Conservation (phyloP, 140 eudicot species). For the Flaveria floridana region DNA sequence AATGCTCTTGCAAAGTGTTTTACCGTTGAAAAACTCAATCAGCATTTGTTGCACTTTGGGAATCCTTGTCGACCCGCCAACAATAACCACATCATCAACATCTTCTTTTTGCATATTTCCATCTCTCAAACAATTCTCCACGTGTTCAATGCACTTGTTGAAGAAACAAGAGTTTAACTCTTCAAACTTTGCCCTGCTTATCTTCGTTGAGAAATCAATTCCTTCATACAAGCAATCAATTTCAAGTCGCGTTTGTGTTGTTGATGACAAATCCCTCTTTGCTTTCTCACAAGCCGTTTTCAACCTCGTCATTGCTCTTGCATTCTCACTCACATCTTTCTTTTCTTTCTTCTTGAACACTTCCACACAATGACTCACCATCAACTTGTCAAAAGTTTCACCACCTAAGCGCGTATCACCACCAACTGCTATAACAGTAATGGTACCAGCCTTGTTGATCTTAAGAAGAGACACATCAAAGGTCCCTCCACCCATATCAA, state of each 20-base stretch:
- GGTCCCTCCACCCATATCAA: slow-evolving; percentile 36
- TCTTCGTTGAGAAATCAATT: slow-evolving; percentile 1
- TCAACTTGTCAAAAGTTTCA: slow-evolving; percentile 22
- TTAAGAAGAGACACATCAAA: slow-evolving; percentile 35
- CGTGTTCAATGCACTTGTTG: slow-evolving; percentile 22
- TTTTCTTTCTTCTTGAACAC: slow-evolving; percentile 21
- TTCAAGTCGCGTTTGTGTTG: slow-evolving; percentile 13
- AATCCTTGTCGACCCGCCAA: slow-evolving; percentile 31
- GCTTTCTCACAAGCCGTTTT: slow-evolving; percentile 27
- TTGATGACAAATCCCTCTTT: slow-evolving; percentile 31
- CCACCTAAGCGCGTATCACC: slow-evolving; percentile 36
- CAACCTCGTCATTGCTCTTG: slow-evolving; percentile 26
- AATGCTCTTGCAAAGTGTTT: slow-evolving; percentile 32
- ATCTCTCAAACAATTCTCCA: slow-evolving; percentile 23
- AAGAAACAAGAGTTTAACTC: slow-evolving; percentile 20
- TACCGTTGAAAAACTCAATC: slow-evolving; percentile 19
- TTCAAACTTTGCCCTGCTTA: slow-evolving; percentile 18
- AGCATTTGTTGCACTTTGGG: slow-evolving; percentile 32
- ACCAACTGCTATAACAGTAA: slow-evolving; percentile 36
- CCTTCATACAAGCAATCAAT: slow-evolving; percentile 23
- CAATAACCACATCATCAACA: slow-evolving; percentile 26
- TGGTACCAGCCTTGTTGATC: slow-evolving; percentile 14
- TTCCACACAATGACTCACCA: slow-evolving; percentile 25
- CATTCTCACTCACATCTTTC: slow-evolving; percentile 8
- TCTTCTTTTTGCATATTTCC: slow-evolving; percentile 19